A percentile compares a stretch with the other conserved stretches of the same genome.
Evolutionary conservation across 352 stramenopile species (phyloP).

Genomic region (Phytophthora hibernalis): DNA sequence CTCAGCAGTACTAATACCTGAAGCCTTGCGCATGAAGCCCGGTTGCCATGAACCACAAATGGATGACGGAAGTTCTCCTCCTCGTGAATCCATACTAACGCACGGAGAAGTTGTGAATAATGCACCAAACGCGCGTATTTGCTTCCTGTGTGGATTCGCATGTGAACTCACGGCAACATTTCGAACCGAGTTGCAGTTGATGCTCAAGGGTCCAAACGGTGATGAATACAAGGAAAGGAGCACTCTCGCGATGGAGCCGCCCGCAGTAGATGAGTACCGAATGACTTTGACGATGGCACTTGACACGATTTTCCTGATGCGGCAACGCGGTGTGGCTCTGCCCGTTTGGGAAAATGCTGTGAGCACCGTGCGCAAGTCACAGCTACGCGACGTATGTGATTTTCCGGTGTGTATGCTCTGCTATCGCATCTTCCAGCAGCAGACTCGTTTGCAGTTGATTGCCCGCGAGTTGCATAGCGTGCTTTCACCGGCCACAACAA

Average conservation of each 20-base stretch:
- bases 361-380: conserved; percentile 44
- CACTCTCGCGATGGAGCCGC: conserved; percentile 20
- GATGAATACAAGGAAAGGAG: conserved; percentile 18
- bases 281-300: conserved; percentile 86
- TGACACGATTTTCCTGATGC: conserved; percentile 70
- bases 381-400: conserved; percentile 45
- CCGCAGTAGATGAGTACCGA: conserved; percentile 55
- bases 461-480: conserved; percentile 48
- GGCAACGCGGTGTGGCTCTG: conserved; percentile 65
- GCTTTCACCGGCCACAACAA: conserved; percentile 11
- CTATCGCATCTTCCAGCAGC: conserved; percentile 81
- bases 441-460: conserved; percentile 56
- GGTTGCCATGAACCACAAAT: conserved; percentile 29
- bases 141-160: conserved; percentile 64
- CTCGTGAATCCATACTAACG: conserved; percentile 4
- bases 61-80: conserved; percentile 7
- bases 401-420: conserved; percentile 79
- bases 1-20: conserved; percentile 54
- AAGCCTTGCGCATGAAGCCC: conserved; percentile 51
- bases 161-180: conserved; percentile 59
- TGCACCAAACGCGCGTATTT: conserved; percentile 32
- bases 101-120: conserved; percentile 26
- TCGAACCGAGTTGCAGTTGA: conserved; percentile 44
- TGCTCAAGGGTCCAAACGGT: conserved; percentile 40
- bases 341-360: conserved; percentile 67